Evolutionary conservation across 495 filamentous ascomycete genomes (phyloP), one percentile per base, ranked within the genome.

Genomic region (Trichodelitschia bisporula): DNA sequence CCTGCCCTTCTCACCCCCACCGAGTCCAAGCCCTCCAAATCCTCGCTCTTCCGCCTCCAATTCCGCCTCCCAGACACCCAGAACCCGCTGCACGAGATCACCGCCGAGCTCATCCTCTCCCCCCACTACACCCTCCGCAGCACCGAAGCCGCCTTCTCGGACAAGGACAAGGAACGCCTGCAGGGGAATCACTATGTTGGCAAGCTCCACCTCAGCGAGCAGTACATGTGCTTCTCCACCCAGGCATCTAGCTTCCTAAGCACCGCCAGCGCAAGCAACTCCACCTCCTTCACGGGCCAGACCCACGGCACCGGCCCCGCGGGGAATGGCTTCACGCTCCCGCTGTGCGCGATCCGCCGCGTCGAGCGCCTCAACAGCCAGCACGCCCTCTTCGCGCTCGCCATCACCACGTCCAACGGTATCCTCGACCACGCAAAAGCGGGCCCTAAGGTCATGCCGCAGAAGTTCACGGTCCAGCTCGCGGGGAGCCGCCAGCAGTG

Each of bases 341-440:
- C 86, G 2, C 62, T 97, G 8, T 92, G 77, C 47, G 74, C 77
- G 19, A 77, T 97, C 36, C 64, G 86, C 28, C 61, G 83, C 3
- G 86, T 97, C 8, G 86, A 97, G 55, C 65, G 86, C 32, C 58
- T 95, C 9, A 77, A 90, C 39, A 91, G 77, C 36, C 73, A 82
- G 36, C 84, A 68, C 41, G 75, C 80, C 41, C 70, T 91, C 15
- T 95, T 93, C 49, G 73, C 89, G 4, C 64, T 97, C 21, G 71
- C 79, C 3, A 75, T 97, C 42, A 95, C 83, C 1, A 93, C 86
- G 3, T 95, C 84, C 83, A 93, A 91, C 45, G 84, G 82, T 2
- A 58, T 66, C 10, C 47, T 49, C 25, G 44, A 58, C 10, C 35
- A 58, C 17, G 47, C 40, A 42, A 48, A 24, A 56, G 59, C 46